Base-by-base conservation (phyloP, 2,329 filamentous ascomycete genomes). In the Purpureocillium lavendulum region DNA sequence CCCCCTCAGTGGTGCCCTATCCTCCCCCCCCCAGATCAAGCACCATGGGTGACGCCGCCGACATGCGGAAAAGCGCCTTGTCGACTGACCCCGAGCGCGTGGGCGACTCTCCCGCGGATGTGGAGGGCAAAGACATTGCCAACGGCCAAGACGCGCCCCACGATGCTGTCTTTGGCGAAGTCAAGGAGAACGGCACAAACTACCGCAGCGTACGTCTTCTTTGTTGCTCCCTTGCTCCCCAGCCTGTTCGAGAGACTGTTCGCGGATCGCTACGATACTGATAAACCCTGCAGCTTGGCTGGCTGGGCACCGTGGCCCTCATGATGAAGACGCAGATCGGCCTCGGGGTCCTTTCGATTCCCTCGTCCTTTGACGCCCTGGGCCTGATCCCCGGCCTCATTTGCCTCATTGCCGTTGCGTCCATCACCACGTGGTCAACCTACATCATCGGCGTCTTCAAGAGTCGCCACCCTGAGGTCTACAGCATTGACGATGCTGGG, bases 401-500 rank as follows among this genome's bases (percentile, higher is more conserved):
- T 11, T 59, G 60, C 32, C 53, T 72, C 6, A 33, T 62, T 1
- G 43, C 46, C 3, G 61, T 72, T 17, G 62, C 58, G 1, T 43
- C 30, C 11, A 67, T 71, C 45, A 71, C 67, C 0, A 69, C 64
- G 0, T 72, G 69, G 69, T 69, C 67, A 4, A 60, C 62, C 41
- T 64, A 67, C 42, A 66, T 70, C 18, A 57, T 72, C 8, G 70
- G 68, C 4, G 51, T 57, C 12, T 75, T 75, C 57, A 76, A 76
- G 48, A 48, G 67, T 12, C 54, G 55, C 8, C 72, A 76, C 46
- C 64, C 62, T 1, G 61, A 69, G 15, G 66, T 75, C 1, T 75
- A 76, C 47, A 64, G 69, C 24, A 71, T 76, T 39, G 71, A 73
- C 36, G 72, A 75, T 45, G 71, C 66, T 0, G 71, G 70, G 14